Conservation (phyloP, 805 yeast genomes). For the Diddensiella santjacobensis region DNA sequence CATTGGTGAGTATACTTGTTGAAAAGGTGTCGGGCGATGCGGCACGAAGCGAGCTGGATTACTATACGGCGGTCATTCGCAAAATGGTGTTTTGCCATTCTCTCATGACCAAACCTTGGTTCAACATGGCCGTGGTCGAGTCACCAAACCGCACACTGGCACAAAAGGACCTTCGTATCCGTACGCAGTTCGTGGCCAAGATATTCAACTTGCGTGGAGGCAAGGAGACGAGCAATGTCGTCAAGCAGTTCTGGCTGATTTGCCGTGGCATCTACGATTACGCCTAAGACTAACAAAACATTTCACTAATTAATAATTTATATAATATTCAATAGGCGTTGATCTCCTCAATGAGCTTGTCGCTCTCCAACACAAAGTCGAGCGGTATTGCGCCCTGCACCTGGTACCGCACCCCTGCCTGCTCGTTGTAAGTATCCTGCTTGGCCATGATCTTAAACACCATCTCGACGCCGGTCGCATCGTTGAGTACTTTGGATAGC, state of each 20-base stretch:
- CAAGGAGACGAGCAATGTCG: conserved; percentile 27
- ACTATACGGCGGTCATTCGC: conserved; percentile 39
- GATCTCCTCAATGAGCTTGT: conserved; percentile 22
- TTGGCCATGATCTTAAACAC: conserved; percentile 76
- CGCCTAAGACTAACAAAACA: not conserved
- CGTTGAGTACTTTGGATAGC: conserved; percentile 44
- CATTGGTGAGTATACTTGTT: conserved; percentile 38
- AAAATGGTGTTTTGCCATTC: conserved; percentile 20
- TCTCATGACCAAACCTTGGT: conserved; percentile 21
- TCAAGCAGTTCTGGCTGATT: conserved; percentile 33
- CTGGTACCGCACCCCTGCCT: conserved; percentile 62
- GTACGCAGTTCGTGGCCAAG: conserved; percentile 28
- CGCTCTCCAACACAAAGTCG: conserved; percentile 30
- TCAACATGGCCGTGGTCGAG: conserved; percentile 15
- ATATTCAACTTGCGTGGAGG: conserved; percentile 31
- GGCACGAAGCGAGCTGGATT: conserved; percentile 42
- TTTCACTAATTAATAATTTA: conserved; percentile 1
- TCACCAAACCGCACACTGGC: conserved; percentile 15
- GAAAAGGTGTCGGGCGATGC: conserved; percentile 39
- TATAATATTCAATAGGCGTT: conserved; percentile 7
- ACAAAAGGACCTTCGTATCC: conserved; percentile 9
- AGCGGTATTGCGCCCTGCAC: conserved; percentile 44
- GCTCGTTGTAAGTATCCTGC: conserved; percentile 80
- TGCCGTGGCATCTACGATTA: conserved; percentile 33
- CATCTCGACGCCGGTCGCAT: conserved; percentile 62